These are phyloP conservation scores for Alternaria gansuensis DNA, from an alignment of 2,329 filamentous ascomycete species.

Conservation along the genomic window DNA sequence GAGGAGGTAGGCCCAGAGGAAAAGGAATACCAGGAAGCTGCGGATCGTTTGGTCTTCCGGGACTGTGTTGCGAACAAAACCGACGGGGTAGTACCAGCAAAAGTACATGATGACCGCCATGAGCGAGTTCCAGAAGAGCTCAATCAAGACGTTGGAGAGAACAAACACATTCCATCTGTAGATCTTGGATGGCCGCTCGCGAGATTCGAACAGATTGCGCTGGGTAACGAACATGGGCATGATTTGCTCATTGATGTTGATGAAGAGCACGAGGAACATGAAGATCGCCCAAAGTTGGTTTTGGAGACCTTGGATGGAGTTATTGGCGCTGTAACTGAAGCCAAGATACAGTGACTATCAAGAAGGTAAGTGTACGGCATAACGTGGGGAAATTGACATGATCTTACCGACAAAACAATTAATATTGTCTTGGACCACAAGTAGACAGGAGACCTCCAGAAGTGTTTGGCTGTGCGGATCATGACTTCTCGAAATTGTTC, in stretches of 20 bases:
- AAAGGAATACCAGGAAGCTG: conserved; percentile 80
- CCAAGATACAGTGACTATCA: too few species aligned
- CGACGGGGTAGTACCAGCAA: conserved; percentile 86
- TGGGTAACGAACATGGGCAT: conserved; percentile 89
- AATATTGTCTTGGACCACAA: conserved; percentile 83
- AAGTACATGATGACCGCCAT: conserved; percentile 79
- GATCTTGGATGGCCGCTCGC: conserved; percentile 82
- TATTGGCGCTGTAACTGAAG: too few species aligned
- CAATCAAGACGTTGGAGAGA: conserved; percentile 81
- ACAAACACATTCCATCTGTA: conserved; percentile 89
- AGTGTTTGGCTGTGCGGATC: conserved; percentile 85
- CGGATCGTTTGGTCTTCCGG: conserved; percentile 71
- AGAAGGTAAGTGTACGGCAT: too few species aligned
- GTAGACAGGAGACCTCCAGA: conserved; percentile 89
- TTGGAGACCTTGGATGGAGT: conserved; percentile 80
- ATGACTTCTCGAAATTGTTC: conserved; percentile 73
- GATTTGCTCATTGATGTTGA: conserved; percentile 78
- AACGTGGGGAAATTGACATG: too few species aligned
- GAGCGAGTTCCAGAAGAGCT: conserved; percentile 83
- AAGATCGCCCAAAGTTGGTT: conserved; percentile 89
- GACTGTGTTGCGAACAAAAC: conserved; percentile 74
- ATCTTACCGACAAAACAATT: conserved; percentile 62
- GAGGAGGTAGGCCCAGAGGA: conserved; percentile 77
- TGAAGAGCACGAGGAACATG: conserved; percentile 81
- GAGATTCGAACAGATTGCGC: conserved; percentile 81